Conservation (phyloP, 352 stramenopile genomes). For the Aphanomyces stellatus region DNA sequence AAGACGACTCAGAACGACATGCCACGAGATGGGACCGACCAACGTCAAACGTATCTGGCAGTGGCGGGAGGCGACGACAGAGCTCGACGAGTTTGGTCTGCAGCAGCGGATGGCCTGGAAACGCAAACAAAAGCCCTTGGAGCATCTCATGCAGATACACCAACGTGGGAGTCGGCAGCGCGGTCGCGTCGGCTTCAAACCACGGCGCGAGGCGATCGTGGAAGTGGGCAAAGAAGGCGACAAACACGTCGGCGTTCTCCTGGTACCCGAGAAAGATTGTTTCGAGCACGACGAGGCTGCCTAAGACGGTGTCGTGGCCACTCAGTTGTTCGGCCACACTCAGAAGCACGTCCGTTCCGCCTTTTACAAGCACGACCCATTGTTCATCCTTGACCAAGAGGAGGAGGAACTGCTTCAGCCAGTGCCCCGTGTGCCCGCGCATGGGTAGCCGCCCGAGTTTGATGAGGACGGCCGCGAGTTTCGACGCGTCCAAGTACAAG, state of each 20-base stretch:
- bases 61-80: not conserved
- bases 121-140: slow-evolving; percentile 15
- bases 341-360: slow-evolving; percentile 10
- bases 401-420: slow-evolving; percentile 10
- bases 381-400: not conserved
- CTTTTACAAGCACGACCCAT: slow-evolving; percentile 14
- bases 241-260: slow-evolving; percentile 16
- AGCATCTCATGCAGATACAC: slow-evolving; percentile 10
- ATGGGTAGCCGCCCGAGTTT: slow-evolving; percentile 8
- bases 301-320: not conserved
- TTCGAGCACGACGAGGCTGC: slow-evolving; percentile 15
- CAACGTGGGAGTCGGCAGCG: not conserved
- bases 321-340: slow-evolving; percentile 11
- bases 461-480: slow-evolving; percentile 11
- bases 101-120: slow-evolving; percentile 13
- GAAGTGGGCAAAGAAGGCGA: slow-evolving; percentile 12
- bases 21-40: not conserved
- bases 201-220: slow-evolving; percentile 15
- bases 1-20: not conserved
- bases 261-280: slow-evolving; percentile 20
- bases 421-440: not conserved
- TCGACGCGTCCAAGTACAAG: not conserved
- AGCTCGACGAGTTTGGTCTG: not conserved
- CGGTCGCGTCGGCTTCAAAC: not conserved
- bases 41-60: not conserved